Base-by-base conservation (phyloP, 73 alveolate genomes). In the Diophrys sp. region DNA sequence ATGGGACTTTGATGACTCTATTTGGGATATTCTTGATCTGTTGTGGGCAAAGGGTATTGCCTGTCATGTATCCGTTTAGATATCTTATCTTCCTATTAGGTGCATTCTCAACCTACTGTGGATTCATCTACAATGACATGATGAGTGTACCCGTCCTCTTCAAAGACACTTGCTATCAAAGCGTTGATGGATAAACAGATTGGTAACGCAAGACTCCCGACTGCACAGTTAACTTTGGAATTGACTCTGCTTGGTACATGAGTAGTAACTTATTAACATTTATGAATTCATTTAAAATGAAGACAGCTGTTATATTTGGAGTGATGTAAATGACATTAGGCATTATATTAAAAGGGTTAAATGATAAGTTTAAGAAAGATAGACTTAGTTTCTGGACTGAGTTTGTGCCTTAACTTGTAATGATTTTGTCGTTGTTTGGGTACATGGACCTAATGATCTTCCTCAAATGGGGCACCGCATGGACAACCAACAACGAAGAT, bases 191-290 rank as follows among this genome's bases (percentile, higher is more conserved):
- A 81, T 31, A 67, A 5, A 82, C 77, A 8, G 54, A 28, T 44
- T 30, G 56, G 56, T 70, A 88, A 75, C 81, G 79, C 0, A 28
- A 0, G 0, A 1, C 31, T 55, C 56, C 34, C 1, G 92, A 84
- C 78, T 93, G 98, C 74, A 91, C 92, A 54, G 94, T 96, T 72
- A 98, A 99, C 1, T 66, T 97, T 44, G 99, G 99, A 33, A 82
- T 97, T 69, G 99, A 97, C 82, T 99, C 99, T 27, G 91, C 90
- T 71, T 97, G 99, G 99, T 96, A 89, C 82, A 75, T 94, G 1
- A 90, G 98, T 31, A 74, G 71, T 27, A 97, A 97, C 88, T 97
- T 94, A 74, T 94, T 97, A 77, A 71, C 95, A 27, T 97, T 93
- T 93, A 89, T 93, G 78, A 97, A 97, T 83, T 90, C 98, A 25